Conservation (phyloP, 163 green algal genomes). For the Scenedesmus sp. region DNA sequence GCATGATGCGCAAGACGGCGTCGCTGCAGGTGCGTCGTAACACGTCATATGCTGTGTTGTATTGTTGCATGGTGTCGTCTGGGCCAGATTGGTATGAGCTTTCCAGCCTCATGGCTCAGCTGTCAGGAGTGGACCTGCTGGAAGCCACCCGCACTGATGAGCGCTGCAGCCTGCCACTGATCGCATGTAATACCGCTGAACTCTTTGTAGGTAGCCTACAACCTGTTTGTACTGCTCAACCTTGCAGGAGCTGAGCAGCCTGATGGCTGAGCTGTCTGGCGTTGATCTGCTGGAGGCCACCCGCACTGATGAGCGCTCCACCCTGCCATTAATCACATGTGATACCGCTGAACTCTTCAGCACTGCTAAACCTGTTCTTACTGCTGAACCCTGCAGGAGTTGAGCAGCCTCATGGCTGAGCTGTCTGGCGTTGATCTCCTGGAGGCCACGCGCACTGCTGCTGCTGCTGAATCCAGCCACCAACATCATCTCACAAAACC, state of each 20-base stretch:
- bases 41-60: too few relatives aligned
- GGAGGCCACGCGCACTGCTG: background rate
- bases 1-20: constrained; percentile 17
- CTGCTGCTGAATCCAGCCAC: too few relatives aligned
- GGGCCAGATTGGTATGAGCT: constrained; percentile 17
- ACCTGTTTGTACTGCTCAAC: too few relatives aligned
- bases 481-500: too few relatives aligned
- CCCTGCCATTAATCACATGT: too few relatives aligned
- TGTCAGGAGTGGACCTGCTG: constrained; percentile 38
- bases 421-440: constrained; percentile 24
- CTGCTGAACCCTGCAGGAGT: constrained; percentile 16
- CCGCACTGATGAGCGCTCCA: constrained; percentile 37
- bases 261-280: background rate
- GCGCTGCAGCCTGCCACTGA: background rate
- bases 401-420: constrained; percentile 31
- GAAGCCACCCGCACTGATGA: constrained; percentile 39
- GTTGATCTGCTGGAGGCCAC: constrained; percentile 30
- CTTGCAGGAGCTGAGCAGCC: background rate
- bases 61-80: too few relatives aligned
- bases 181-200: too few relatives aligned
- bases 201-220: background rate
- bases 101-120: constrained; percentile 31
- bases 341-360: background rate
- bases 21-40: constrained; percentile 31
- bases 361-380: too few relatives aligned